Base-by-base conservation (phyloP, 2,329 filamentous ascomycete genomes). In the Ilyonectria sp. region DNA sequence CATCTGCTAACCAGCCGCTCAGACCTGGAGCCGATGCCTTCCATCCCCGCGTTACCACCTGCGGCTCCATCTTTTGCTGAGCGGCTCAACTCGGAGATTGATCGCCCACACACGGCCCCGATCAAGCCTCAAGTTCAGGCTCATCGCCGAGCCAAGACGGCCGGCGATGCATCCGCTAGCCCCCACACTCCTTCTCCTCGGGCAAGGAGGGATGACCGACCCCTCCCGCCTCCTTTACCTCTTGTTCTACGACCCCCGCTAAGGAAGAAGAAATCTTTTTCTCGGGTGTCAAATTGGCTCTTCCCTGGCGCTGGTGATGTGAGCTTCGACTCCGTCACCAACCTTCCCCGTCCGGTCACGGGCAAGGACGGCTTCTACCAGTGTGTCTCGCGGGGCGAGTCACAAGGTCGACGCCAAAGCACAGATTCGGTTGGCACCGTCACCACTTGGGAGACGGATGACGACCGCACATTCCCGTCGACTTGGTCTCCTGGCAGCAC, bases 251-350 rank as follows among this genome's bases (percentile, higher is more conserved):
- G 86, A n/a, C 89, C 88, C 8, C 87, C 88, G 2, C 76, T 91
- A 68, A 83, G 89, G 65, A 91, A 91, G 82, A 91, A 91, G 83
- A 91, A 91, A 75, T 90, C 89, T 0, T 91, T 92, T 75, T 89
- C 88, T 10, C 84, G 85, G 17, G 87, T 91, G 9, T 90, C 89
- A 3, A 85, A 78, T 71, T 91, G 89, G 88, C 81, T 91, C 29
- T 88, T 87, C 71, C 82, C 86, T 50, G 77, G 79, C 19, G 73
- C 80, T 40, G 78, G 75, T 19, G 81, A 83, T 57, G 77, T 83
- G 57, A 84, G 82, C 63, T 73, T 86, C 33, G 84, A 87, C 67
- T 85, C 85, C 3, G 78, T 89, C 29, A 90, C 88, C 53, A 91
- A 90, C 70, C 79, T 78, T 5, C 88, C 88, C 2, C 84, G 79